Evolutionary conservation across 2,329 filamentous ascomycete species (phyloP).

Genomic region (Nigrospora oryzae): DNA sequence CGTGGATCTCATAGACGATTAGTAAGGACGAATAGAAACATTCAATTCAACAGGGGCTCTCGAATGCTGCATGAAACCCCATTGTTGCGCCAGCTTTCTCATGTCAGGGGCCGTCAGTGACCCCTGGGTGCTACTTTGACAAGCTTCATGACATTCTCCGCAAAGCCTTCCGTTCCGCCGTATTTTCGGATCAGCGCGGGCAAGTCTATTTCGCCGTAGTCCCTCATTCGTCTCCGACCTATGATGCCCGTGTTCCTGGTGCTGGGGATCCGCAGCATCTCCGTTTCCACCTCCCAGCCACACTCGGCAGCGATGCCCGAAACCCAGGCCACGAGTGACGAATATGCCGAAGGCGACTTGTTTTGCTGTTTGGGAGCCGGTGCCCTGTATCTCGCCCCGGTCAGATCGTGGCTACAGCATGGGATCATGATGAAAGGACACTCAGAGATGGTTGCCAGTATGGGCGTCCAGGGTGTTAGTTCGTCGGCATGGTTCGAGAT

Average conservation of each 20-base stretch:
- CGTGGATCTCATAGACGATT: too few relatives aligned
- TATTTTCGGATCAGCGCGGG: constrained; percentile 37
- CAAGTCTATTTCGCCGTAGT: constrained; percentile 27
- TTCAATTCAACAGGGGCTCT: too few relatives aligned
- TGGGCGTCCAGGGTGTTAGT: constrained; percentile 89
- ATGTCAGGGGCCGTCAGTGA: constrained; percentile 19
- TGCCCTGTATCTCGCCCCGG: constrained; percentile 66
- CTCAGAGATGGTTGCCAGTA: constrained; percentile 67
- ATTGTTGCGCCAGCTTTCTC: neutral
- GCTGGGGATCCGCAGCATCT: constrained; percentile 84
- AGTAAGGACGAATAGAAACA: too few relatives aligned
- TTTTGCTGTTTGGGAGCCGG: constrained; percentile 41
- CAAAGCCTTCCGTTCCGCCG: constrained; percentile 48
- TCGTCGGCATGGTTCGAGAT: constrained; percentile 97
- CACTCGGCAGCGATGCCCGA: constrained; percentile 60
- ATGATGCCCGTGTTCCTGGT: constrained; percentile 80
- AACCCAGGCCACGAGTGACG: constrained; percentile 75
- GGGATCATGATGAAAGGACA: constrained; percentile 89
- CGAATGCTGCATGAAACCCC: neutral
- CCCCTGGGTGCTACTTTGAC: constrained; percentile 37
- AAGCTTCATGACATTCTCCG: constrained; percentile 52
- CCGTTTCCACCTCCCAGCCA: constrained; percentile 70
- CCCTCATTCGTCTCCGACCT: constrained; percentile 42
- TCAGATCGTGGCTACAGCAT: constrained; percentile 85
- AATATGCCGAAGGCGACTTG: constrained; percentile 63